phyloP scores from a whole-genome alignment of 495 filamentous ascomycete species.

The Neurospora sp. region DNA sequence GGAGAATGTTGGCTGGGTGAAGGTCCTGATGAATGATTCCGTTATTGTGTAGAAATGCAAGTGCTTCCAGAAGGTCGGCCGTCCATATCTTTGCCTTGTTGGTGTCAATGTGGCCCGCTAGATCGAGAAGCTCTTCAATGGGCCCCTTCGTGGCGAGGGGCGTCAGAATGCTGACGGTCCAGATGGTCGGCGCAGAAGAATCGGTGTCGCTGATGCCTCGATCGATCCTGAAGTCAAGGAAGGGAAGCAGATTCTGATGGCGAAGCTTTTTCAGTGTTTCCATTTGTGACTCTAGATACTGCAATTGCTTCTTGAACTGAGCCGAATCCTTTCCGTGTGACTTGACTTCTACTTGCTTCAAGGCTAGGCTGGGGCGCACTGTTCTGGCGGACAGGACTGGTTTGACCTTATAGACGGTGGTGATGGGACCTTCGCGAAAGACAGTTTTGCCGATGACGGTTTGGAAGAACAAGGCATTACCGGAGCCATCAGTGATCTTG shows the following conservation, averaged over 20 bases:
- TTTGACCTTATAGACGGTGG: slow-evolving; percentile 57
- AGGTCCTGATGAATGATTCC: slow-evolving; percentile 74
- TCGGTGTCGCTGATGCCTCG: slow-evolving; percentile 32
- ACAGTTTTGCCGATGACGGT: slow-evolving; percentile 52
- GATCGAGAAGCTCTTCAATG: slow-evolving; percentile 67
- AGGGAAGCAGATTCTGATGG: slow-evolving; percentile 66
- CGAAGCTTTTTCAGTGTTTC: slow-evolving; percentile 61
- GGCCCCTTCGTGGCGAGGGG: slow-evolving; percentile 76
- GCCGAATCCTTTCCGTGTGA: slow-evolving; percentile 44
- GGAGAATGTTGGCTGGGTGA: slow-evolving; percentile 64
- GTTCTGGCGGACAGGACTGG: slow-evolving; percentile 46
- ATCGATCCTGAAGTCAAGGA: slow-evolving; percentile 73
- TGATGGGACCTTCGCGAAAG: slow-evolving; percentile 46
- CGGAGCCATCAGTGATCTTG: slow-evolving; percentile 46
- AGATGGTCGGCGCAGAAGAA: slow-evolving; percentile 32
- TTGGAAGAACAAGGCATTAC: slow-evolving; percentile 49
- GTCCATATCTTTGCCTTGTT: slow-evolving; percentile 75
- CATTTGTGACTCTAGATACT: slow-evolving; percentile 56
- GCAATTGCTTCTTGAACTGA: slow-evolving; percentile 55
- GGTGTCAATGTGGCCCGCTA: slow-evolving; percentile 61
- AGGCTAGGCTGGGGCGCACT: slow-evolving; percentile 49
- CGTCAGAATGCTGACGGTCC: slow-evolving; percentile 74
- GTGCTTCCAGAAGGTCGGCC: slow-evolving; percentile 77
- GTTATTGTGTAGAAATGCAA: slow-evolving; percentile 76
- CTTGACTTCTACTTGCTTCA: slow-evolving; percentile 58